phyloP scores from a whole-genome alignment of 306 rosid species.

The Ormosia emarginata region DNA sequence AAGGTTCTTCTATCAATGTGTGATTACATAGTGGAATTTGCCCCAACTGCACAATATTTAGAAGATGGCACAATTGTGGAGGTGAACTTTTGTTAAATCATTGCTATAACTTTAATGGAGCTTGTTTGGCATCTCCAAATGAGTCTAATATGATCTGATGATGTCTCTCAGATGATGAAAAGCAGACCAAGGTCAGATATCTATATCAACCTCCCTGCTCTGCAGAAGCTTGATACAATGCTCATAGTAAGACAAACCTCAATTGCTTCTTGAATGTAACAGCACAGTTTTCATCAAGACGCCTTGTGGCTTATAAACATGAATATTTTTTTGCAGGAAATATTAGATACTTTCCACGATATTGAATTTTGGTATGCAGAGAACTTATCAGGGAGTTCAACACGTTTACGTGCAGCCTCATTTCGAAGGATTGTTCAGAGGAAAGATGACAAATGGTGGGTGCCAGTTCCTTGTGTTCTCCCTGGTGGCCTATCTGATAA shows the following conservation, averaged over 20 bases:
- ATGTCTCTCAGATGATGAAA: slow-evolving; percentile 66
- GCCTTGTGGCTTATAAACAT: background rate
- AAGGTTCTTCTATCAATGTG: slow-evolving; percentile 83
- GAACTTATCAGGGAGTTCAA: slow-evolving; percentile 64
- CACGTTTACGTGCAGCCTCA: slow-evolving; percentile 48
- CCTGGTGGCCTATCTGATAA: slow-evolving; percentile 83
- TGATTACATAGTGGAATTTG: slow-evolving; percentile 85
- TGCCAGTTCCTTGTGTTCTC: slow-evolving; percentile 88
- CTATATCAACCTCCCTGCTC: slow-evolving; percentile 86
- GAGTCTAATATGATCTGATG: background rate
- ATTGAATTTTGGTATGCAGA: slow-evolving; percentile 92
- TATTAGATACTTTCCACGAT: slow-evolving; percentile 68
- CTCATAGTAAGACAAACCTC: slow-evolving; percentile 60
- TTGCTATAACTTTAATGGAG: background rate
- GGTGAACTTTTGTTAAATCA: slow-evolving; percentile 41
- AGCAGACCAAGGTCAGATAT: slow-evolving; percentile 85
- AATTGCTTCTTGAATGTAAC: background rate
- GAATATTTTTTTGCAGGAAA: slow-evolving; percentile 51
- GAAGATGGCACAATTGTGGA: slow-evolving; percentile 75
- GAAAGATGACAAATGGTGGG: slow-evolving; percentile 97
- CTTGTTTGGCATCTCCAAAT: background rate
- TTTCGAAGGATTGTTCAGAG: slow-evolving; percentile 58
- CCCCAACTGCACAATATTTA: slow-evolving; percentile 62
- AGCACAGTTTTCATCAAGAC: background rate
- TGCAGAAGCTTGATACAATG: slow-evolving; percentile 92